Conservation (phyloP, 2,329 filamentous ascomycete genomes). For the Diaporthe citriasiana region DNA sequence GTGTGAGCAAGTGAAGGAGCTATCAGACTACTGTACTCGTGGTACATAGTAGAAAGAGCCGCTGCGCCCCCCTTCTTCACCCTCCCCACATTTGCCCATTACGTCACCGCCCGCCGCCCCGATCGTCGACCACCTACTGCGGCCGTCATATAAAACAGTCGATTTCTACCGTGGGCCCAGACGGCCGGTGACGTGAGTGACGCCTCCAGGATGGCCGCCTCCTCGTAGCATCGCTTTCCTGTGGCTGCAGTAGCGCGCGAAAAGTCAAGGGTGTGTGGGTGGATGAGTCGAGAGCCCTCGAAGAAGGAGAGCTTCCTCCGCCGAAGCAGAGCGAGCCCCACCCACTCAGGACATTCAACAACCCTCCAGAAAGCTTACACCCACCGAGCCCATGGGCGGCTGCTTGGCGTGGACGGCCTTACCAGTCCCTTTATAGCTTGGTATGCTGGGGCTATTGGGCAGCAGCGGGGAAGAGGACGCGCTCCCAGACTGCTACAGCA, state of each 20-base stretch:
- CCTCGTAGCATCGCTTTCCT: slow-evolving; percentile 29
- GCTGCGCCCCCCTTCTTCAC: background rate
- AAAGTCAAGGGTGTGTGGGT: background rate
- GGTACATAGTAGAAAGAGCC: background rate
- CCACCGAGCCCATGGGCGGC: slow-evolving; percentile 15
- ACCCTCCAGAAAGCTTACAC: slow-evolving; percentile 27
- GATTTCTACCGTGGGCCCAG: background rate
- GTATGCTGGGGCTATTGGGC: background rate
- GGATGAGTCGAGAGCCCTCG: background rate
- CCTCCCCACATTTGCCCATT: background rate
- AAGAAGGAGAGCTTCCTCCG: slow-evolving; percentile 10
- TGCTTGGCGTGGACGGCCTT: slow-evolving; percentile 3
- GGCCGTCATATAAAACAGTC: slow-evolving; percentile 8
- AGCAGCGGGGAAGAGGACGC: slow-evolving; percentile 2
- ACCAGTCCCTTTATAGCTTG: background rate
- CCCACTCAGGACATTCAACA: slow-evolving; percentile 8
- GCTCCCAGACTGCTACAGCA: background rate
- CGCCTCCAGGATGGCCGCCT: slow-evolving; percentile 20
- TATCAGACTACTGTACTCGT: background rate
- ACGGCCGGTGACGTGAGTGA: slow-evolving; percentile 29
- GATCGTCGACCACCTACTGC: slow-evolving; percentile 16
- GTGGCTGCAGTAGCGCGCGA: slow-evolving; percentile 34
- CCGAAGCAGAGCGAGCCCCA: background rate
- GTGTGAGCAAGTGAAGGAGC: background rate
- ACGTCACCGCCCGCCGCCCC: slow-evolving; percentile 32